Evolutionary conservation across 768 basidiomycete species (phyloP).

Genomic region (Suillus hirtellus): DNA sequence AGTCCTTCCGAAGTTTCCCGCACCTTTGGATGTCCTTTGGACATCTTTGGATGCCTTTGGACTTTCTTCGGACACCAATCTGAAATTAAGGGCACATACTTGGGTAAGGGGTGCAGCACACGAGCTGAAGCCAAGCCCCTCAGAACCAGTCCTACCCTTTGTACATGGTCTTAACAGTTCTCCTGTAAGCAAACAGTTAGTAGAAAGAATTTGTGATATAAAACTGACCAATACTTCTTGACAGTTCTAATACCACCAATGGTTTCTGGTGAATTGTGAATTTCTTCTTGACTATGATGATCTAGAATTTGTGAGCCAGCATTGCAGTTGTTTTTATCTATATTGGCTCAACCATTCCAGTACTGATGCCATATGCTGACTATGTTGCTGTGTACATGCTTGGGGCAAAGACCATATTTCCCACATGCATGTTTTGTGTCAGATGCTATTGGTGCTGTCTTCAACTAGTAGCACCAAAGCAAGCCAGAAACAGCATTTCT

Average conservation of each 20-base stretch:
- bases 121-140: too few relatives aligned
- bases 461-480: neutral
- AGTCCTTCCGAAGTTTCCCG: too few relatives aligned
- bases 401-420: neutral
- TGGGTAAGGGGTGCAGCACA: too few relatives aligned
- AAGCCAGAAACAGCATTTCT: neutral
- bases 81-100: too few relatives aligned
- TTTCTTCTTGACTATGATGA: neutral
- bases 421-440: neutral
- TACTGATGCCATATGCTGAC: neutral
- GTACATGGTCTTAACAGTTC: too few relatives aligned
- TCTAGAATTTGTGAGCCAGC: neutral
- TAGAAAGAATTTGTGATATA: neutral
- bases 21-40: too few relatives aligned
- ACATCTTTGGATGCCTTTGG: too few relatives aligned
- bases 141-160: too few relatives aligned
- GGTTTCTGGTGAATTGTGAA: neutral
- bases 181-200: neutral
- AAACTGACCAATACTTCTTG: neutral
- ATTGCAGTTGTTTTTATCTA: neutral
- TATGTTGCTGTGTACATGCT: neutral
- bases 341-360: neutral
- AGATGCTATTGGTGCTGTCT: neutral
- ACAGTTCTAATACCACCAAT: neutral
- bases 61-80: too few relatives aligned